Conservation (phyloP, 2,329 filamentous ascomycete species). For the Microascus cirrosus region DNA sequence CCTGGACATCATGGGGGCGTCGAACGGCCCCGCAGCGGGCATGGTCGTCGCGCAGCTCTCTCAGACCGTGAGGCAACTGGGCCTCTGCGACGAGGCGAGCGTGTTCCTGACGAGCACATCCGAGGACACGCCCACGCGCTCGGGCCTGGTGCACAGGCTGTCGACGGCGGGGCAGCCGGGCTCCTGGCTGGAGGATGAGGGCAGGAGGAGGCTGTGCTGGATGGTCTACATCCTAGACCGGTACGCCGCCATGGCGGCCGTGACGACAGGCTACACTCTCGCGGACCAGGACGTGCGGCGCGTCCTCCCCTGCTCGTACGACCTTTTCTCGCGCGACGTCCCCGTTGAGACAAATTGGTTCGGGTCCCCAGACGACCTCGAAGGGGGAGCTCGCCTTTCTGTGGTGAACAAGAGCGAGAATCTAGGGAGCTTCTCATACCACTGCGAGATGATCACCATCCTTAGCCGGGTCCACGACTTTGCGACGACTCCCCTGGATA, state of each 20-base stretch:
- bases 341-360: constrained; percentile 24
- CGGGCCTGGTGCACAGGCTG: constrained; percentile 22
- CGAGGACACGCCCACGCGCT: constrained; percentile 17
- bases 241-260: constrained; percentile 27
- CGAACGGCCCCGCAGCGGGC: constrained; percentile 29
- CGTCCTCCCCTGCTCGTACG: constrained; percentile 29
- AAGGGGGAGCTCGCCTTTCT: constrained; percentile 4
- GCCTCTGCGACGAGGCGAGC: constrained; percentile 25
- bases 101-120: constrained; percentile 21
- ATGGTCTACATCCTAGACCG: constrained; percentile 32
- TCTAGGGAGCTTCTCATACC: constrained; percentile 31
- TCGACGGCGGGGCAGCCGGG: constrained; percentile 19
- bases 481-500: constrained; percentile 25
- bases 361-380: background rate
- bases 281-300: constrained; percentile 26
- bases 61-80: constrained; percentile 26
- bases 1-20: constrained; percentile 28
- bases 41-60: constrained; percentile 26
- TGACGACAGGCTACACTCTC: constrained; percentile 27
- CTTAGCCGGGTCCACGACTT: constrained; percentile 30
- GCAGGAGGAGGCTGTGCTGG: constrained; percentile 28
- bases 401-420: constrained; percentile 27
- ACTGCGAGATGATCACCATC: constrained; percentile 31
- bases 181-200: constrained; percentile 33
- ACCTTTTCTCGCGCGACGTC: constrained; percentile 29